Evolutionary conservation across 2,329 filamentous ascomycete genomes (phyloP).

Genomic region (Phialemoniopsis sp.): DNA sequence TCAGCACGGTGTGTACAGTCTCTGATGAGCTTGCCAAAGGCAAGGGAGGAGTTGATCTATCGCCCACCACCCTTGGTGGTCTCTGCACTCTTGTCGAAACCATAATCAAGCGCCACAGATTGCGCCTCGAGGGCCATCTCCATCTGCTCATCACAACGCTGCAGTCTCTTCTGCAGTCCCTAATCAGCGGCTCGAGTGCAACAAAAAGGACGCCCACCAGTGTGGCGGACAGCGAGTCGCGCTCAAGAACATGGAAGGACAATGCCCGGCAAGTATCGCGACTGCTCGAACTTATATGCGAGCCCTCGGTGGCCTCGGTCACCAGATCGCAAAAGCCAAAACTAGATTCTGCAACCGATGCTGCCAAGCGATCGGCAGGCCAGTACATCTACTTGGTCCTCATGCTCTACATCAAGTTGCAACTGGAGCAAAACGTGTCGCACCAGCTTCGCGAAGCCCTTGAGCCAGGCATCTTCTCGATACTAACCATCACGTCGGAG

Average conservation of each 20-base stretch:
- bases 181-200: slow-evolving; percentile 31
- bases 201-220: too few relatives aligned
- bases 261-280: slow-evolving; percentile 18
- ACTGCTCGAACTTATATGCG: slow-evolving; percentile 30
- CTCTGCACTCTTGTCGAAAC: slow-evolving; percentile 51
- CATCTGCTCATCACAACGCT: slow-evolving; percentile 52
- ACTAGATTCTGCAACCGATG: slow-evolving; percentile 57
- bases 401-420: slow-evolving; percentile 56
- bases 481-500: slow-evolving; percentile 53
- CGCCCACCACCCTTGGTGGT: slow-evolving; percentile 33
- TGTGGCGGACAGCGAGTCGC: too few relatives aligned
- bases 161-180: slow-evolving; percentile 49
- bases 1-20: slow-evolving; percentile 36
- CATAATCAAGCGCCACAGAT: slow-evolving; percentile 54
- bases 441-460: slow-evolving; percentile 49
- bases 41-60: slow-evolving; percentile 9
- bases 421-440: slow-evolving; percentile 51
- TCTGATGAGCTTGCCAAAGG: slow-evolving; percentile 12
- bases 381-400: slow-evolving; percentile 59
- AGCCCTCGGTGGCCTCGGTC: slow-evolving; percentile 53
- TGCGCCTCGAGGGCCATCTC: slow-evolving; percentile 58
- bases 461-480: slow-evolving; percentile 52
- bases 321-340: slow-evolving; percentile 35
- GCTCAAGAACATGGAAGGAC: too few relatives aligned
- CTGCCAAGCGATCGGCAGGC: slow-evolving; percentile 56